Base-by-base conservation (phyloP, 352 stramenopile genomes). In the Pythium chondricola region DNA sequence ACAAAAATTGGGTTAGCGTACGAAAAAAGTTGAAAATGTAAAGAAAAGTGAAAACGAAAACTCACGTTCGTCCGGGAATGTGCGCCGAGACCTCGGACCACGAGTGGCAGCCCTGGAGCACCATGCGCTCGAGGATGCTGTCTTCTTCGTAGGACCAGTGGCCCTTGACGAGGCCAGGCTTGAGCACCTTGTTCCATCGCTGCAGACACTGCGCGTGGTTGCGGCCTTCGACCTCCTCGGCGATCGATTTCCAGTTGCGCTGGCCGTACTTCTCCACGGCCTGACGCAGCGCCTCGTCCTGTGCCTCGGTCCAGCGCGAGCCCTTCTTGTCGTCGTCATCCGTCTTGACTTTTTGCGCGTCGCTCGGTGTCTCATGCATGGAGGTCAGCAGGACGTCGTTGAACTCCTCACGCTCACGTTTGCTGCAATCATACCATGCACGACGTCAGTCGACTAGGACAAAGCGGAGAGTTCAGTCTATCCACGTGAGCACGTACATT, bases 81-180 rank as follows among this genome's bases (percentile, higher is more conserved):
- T 73, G 48, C 3, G 62, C 68, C 3, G 85, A 82, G 11, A 96
- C 84, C n/a, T 83, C 68, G 18, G 60, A 67, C 84, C 84, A 95
- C 36, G 61, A 64, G 44, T 69, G 61, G 31, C 54, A 69, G 17
- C 61, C 61, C 32, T 65, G 61, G 22, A 59, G 55, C n/a, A 74
- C 65, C 49, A 74, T 69, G 5, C 57, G 55, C n/a, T 71, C 43
- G 18, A 74, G 48, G 17, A 61, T 52, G 31, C 59, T 61, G 43
- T 96, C 86, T 62, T 96, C 86, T 21, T 95, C 74, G 48, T 83
- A 70, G 9, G 68, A 87, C 86, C 86, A 96, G 24, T 85, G 82
- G 38, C 84, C 85, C 57, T 97, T 97, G 40, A 88, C 74, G 2
- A 96, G 69, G 39, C 85, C 88, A 8, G 86, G 86, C 48, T 88